Percentiles rank a stretch among this genome's conserved stretches.
Evolutionary conservation across 768 basidiomycete species (phyloP).

Genomic region (Sarcodon sp.): DNA sequence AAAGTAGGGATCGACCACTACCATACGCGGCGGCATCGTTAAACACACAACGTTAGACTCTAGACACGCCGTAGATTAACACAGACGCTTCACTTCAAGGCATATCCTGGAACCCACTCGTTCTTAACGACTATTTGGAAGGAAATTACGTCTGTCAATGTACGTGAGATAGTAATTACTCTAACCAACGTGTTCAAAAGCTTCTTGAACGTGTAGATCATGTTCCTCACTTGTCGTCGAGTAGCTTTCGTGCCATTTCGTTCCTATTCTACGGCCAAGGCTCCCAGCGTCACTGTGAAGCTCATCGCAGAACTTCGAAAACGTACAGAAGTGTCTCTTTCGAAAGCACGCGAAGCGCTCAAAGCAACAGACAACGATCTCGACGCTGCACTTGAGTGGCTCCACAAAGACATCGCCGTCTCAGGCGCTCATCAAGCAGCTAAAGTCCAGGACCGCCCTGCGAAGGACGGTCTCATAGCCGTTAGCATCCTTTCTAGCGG

Average conservation of each 20-base stretch:
- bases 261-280: slow-evolving; percentile 36
- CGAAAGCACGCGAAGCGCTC: slow-evolving; percentile 85
- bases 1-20: no score
- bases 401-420: slow-evolving; percentile 56
- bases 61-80: no score
- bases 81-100: no score
- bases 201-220: background rate
- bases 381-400: slow-evolving; percentile 64
- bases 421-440: slow-evolving; percentile 73
- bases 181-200: no score
- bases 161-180: no score
- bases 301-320: slow-evolving; percentile 83
- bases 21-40: no score
- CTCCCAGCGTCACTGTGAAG: slow-evolving; percentile 49
- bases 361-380: slow-evolving; percentile 61
- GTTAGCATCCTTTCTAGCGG: slow-evolving; percentile 65
- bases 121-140: no score
- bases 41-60: no score
- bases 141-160: no score
- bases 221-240: slow-evolving; percentile 7
- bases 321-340: slow-evolving; percentile 67
- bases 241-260: slow-evolving; percentile 12
- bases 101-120: no score
- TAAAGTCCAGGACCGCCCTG: slow-evolving; percentile 65
- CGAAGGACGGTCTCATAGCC: slow-evolving; percentile 72